phyloP scores from a whole-genome alignment of 169 alveolate genomes.

The Eimeria acervulina region DNA sequence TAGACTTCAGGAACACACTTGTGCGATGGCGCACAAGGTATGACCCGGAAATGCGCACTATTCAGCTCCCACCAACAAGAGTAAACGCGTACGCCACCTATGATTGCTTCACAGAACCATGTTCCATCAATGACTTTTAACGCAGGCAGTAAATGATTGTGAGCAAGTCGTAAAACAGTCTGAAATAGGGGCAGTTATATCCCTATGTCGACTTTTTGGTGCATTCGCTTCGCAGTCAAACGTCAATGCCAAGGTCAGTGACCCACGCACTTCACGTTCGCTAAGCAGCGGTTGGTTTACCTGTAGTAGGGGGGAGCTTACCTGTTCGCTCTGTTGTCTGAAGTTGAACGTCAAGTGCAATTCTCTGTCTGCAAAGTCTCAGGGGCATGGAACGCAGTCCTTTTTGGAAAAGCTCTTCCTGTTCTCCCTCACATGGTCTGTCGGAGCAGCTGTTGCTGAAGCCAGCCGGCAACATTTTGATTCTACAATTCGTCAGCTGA shows the following conservation, averaged over 20 bases:
- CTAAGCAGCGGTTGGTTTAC: background rate
- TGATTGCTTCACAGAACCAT: background rate
- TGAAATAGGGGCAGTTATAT: conserved; percentile 91
- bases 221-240: conserved; percentile 89
- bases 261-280: background rate
- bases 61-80: background rate
- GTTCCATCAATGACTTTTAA: background rate
- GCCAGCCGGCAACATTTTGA: conserved; percentile 91
- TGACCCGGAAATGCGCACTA: background rate
- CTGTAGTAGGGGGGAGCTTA: background rate
- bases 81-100: background rate
- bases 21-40: background rate
- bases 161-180: conserved; percentile 92
- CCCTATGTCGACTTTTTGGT: conserved; percentile 93
- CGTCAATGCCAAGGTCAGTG: conserved; percentile 86
- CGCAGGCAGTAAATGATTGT: conserved; percentile 61
- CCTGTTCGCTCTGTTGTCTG: background rate
- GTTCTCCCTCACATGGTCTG: conserved; percentile 95
- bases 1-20: background rate
- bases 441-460: conserved; percentile 96
- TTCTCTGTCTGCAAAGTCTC: background rate
- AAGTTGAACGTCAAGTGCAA: background rate
- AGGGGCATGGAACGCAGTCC: conserved; percentile 50
- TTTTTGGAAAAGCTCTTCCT: conserved; percentile 91
- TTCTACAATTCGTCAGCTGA: conserved; percentile 91